These are phyloP conservation scores for Pseudogymnoascus verrucosus DNA, from an alignment of 2,329 filamentous ascomycete species.

Conservation along the genomic window DNA sequence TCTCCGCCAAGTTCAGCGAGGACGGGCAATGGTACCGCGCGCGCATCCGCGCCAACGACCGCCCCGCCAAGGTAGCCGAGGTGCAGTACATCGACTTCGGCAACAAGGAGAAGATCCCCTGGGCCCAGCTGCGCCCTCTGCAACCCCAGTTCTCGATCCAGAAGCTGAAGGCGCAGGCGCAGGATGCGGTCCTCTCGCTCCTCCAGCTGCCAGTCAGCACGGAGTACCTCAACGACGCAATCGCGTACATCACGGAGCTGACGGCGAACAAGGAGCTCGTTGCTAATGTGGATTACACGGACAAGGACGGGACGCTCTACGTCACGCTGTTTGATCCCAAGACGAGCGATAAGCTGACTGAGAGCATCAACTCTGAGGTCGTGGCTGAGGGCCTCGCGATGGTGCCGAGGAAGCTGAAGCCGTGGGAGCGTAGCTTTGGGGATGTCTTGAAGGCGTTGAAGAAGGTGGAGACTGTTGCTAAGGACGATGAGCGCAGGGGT, in stretches of 20 bases:
- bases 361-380: constrained; percentile 86
- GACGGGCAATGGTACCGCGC: constrained; percentile 95
- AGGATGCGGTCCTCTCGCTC: constrained; percentile 80
- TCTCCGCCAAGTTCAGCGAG: constrained; percentile 82
- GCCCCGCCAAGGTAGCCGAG: constrained; percentile 78
- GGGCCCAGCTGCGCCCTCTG: constrained; percentile 75
- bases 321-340: constrained; percentile 82
- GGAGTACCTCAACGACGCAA: constrained; percentile 77
- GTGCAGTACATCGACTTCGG: constrained; percentile 95
- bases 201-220: constrained; percentile 75
- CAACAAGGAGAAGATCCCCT: constrained; percentile 83
- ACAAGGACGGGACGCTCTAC: constrained; percentile 74
- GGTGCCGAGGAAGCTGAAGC: constrained; percentile 85
- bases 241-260: constrained; percentile 65
- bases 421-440: constrained; percentile 74
- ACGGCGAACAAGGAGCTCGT: constrained; percentile 73
- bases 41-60: constrained; percentile 84
- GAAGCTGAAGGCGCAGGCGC: constrained; percentile 79
- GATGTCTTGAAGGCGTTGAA: constrained; percentile 65
- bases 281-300: constrained; percentile 81
- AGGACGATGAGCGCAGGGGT: constrained; percentile 67
- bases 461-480: constrained; percentile 69
- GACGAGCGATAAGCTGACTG: constrained; percentile 51
- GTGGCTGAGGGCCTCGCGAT: constrained; percentile 78
- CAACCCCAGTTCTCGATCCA: constrained; percentile 70